A percentile compares a stretch with the other conserved stretches of the same genome.
Evolutionary conservation across 129 eudicot species (phyloP).

Genomic region (Pulicaria dysenterica): DNA sequence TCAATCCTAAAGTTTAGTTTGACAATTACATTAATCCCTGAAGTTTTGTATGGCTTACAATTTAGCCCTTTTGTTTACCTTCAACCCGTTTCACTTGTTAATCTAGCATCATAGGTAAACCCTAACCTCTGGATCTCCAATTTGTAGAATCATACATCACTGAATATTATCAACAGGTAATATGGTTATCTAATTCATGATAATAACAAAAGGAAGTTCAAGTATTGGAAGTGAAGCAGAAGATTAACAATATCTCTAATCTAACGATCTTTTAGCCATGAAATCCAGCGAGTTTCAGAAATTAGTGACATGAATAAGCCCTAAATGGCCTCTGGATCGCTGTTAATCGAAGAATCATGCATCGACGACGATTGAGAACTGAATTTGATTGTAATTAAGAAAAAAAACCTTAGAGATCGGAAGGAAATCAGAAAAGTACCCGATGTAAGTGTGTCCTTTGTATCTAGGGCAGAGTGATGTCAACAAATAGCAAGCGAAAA

Average conservation of each 20-base stretch:
- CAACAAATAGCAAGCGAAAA: constrained; percentile 74
- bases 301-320: not conserved
- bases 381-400: not conserved
- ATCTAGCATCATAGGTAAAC: no score
- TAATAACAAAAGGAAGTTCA: not conserved
- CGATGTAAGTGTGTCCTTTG: constrained; percentile 92
- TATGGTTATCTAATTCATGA: no score
- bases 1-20: no score
- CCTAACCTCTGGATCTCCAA: no score
- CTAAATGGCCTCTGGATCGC: constrained; percentile 1
- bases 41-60: no score
- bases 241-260: not conserved
- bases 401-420: not conserved
- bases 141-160: no score
- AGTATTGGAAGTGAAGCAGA: not conserved
- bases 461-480: constrained; percentile 72
- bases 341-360: constrained; percentile 8
- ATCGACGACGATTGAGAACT: not conserved
- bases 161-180: no score
- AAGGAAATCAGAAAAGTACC: constrained; percentile 37
- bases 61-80: no score
- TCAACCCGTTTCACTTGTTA: no score
- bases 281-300: not conserved
- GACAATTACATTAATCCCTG: no score
- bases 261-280: not conserved